Conservation (phyloP, 495 filamentous ascomycete species). For the Xylaria castorea region DNA sequence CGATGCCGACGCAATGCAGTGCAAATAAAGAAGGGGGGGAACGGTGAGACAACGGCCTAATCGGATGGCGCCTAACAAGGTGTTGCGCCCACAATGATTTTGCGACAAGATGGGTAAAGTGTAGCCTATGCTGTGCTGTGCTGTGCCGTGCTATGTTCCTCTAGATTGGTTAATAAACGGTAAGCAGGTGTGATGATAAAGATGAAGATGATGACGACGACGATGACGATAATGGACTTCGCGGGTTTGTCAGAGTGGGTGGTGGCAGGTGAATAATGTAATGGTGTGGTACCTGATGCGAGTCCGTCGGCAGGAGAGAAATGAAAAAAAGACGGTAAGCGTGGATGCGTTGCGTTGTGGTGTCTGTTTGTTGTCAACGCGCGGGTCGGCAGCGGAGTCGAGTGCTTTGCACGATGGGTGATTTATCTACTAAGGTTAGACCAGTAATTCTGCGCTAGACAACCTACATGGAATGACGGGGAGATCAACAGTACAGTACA, state of each 20-base stretch:
- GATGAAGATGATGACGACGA: not conserved
- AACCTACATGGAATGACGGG: not conserved
- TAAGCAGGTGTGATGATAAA: not conserved
- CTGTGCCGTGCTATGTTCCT: not conserved
- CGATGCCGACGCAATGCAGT: slow-evolving; percentile 19
- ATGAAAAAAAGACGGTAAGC: not conserved
- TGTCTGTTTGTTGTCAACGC: slow-evolving; percentile 16
- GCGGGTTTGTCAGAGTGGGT: not conserved
- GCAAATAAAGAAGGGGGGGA: not conserved
- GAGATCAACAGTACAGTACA: not conserved
- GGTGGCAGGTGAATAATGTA: not conserved
- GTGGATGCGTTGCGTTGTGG: not conserved
- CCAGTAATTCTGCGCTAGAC: not conserved
- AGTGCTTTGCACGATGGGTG: not conserved
- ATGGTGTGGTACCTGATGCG: not conserved
- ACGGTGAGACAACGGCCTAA: not conserved
- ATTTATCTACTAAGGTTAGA: not conserved
- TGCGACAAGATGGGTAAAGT: not conserved
- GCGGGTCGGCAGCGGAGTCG: slow-evolving; percentile 2
- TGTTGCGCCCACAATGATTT: not conserved
- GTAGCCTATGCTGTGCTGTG: not conserved
- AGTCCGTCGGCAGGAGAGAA: not conserved
- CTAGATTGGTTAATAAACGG: not conserved
- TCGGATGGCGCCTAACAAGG: slow-evolving; percentile 2
- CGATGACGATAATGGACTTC: not conserved